phyloP scores from a whole-genome alignment of 2,329 filamentous ascomycete species.

The Clonostachys sp. region DNA sequence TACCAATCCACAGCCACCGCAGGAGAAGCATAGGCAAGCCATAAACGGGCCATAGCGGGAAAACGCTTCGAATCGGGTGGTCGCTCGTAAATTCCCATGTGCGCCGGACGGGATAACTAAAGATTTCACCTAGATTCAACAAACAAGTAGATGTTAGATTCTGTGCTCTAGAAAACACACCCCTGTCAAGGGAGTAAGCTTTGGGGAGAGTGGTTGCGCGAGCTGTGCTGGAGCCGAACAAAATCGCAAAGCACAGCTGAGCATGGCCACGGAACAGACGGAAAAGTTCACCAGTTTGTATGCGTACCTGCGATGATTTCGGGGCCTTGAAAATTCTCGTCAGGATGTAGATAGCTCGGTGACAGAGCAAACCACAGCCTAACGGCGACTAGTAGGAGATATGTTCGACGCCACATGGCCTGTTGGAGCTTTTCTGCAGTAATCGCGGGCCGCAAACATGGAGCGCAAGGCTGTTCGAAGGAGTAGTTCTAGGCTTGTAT shows the following conservation, averaged over 20 bases:
- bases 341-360: conserved; percentile 94
- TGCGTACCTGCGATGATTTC: conserved; percentile 89
- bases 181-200: not conserved
- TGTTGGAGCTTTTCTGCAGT: too few species aligned
- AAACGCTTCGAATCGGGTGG: conserved; percentile 88
- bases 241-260: too few species aligned
- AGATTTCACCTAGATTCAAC: conserved; percentile 69
- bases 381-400: conserved; percentile 78
- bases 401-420: conserved; percentile 84
- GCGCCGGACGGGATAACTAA: conserved; percentile 80
- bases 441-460: too few species aligned
- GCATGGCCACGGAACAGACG: not conserved
- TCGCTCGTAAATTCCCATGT: conserved; percentile 96
- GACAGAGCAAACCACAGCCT: conserved; percentile 92
- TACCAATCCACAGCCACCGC: conserved; percentile 87
- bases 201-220: too few species aligned
- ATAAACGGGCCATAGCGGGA: conserved; percentile 94
- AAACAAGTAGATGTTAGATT: not conserved
- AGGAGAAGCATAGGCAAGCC: conserved; percentile 89
- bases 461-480: too few species aligned
- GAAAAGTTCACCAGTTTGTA: conserved; percentile 7
- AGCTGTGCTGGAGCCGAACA: too few species aligned
- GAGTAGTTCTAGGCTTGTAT: too few species aligned
- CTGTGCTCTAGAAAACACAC: not conserved
- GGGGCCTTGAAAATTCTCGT: conserved; percentile 98